A percentile compares a stretch with the other conserved stretches of the same genome.
Conservation (phyloP, 345 rosid genomes). For the Sonneratia caseolaris region DNA sequence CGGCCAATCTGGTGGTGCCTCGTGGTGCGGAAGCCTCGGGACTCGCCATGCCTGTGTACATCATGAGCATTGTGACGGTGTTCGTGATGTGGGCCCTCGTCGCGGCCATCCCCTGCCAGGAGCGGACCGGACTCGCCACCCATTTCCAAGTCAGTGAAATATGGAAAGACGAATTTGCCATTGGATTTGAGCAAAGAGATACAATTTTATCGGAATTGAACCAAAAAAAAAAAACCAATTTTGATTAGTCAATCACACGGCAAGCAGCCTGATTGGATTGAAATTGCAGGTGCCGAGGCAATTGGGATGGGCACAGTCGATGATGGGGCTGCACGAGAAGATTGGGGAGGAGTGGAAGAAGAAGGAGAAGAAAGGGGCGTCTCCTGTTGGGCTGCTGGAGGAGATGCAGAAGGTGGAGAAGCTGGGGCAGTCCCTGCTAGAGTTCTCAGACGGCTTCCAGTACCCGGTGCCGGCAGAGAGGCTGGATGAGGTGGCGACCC, state of each 20-base stretch:
- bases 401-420: constrained; percentile 87
- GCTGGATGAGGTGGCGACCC: constrained; percentile 38
- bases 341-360: constrained; percentile 94
- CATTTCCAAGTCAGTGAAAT: constrained; percentile 35
- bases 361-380: constrained; percentile 88
- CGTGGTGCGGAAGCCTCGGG: constrained; percentile 64
- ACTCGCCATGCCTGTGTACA: constrained; percentile 50
- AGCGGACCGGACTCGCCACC: constrained; percentile 55
- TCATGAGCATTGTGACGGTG: constrained; percentile 59
- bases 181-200: too few relatives aligned
- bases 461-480: constrained; percentile 61
- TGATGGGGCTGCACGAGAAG: constrained; percentile 63
- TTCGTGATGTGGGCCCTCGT: constrained; percentile 77
- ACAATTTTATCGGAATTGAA: too few relatives aligned
- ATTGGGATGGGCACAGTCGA: constrained; percentile 61
- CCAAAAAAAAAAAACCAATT: too few relatives aligned
- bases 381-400: constrained; percentile 43
- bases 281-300: constrained; percentile 46
- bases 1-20: constrained; percentile 52
- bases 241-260: too few relatives aligned
- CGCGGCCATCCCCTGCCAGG: constrained; percentile 93
- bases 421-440: constrained; percentile 48
- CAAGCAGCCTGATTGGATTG: too few relatives aligned
- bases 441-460: constrained; percentile 59
- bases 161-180: too few relatives aligned